phyloP scores from a whole-genome alignment of 1,284 basidiomycete genomes.

The Rhodotorula sp. region DNA sequence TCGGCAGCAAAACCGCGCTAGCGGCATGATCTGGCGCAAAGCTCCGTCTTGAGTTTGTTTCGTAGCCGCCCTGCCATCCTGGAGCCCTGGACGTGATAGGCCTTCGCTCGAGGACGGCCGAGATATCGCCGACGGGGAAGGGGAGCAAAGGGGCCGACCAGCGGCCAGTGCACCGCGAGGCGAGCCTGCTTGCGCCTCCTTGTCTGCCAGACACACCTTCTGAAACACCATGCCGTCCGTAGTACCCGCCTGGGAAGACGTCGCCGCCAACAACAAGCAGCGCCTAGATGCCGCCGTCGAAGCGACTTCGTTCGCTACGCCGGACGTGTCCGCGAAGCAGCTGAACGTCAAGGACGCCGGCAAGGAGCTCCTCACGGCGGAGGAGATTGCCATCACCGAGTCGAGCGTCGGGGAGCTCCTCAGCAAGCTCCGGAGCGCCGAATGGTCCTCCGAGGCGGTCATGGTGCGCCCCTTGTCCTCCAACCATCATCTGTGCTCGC shows the following conservation, averaged over 20 bases:
- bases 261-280: constrained; percentile 60
- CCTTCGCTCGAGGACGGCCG: too few relatives aligned
- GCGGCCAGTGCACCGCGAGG: too few relatives aligned
- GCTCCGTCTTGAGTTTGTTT: too few relatives aligned
- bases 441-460: constrained; percentile 46
- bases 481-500: too few relatives aligned
- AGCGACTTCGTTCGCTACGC: not conserved
- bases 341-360: constrained; percentile 45
- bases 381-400: constrained; percentile 69
- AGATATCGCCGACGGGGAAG: too few relatives aligned
- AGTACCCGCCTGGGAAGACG: constrained; percentile 56
- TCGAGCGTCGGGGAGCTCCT: constrained; percentile 48
- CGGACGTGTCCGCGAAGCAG: not conserved
- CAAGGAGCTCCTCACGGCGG: constrained; percentile 60
- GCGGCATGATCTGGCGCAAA: too few relatives aligned
- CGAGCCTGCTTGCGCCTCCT: too few relatives aligned
- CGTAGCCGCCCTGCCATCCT: too few relatives aligned
- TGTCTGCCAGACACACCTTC: too few relatives aligned
- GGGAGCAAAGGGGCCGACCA: too few relatives aligned
- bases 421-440: constrained; percentile 44
- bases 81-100: too few relatives aligned
- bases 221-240: not conserved
- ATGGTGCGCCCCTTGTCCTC: constrained; percentile 39
- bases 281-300: not conserved
- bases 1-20: too few relatives aligned